phyloP scores from a whole-genome alignment of 345 rosid genomes.

The Acer saccharum region DNA sequence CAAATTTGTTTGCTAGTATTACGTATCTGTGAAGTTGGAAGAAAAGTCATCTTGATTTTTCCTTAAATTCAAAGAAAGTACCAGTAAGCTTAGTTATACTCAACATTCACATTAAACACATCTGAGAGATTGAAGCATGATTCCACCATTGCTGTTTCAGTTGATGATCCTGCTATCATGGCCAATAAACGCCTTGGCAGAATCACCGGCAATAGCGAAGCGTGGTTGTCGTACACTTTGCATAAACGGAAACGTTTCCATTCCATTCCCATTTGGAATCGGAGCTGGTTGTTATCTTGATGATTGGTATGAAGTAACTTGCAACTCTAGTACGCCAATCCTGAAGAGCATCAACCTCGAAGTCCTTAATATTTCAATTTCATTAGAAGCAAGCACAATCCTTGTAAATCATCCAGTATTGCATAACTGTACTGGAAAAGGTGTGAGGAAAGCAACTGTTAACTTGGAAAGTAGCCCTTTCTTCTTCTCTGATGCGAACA shows the following conservation, averaged over 20 bases:
- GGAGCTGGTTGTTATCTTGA: background rate
- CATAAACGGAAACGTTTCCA: background rate
- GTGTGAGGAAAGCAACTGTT: too few species aligned
- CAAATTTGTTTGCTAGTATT: too few species aligned
- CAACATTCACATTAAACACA: background rate
- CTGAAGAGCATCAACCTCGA: background rate
- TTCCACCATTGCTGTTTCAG: background rate
- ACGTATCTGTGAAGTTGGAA: too few species aligned
- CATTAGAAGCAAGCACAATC: background rate
- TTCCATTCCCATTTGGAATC: constrained; percentile 4
- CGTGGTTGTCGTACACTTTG: background rate
- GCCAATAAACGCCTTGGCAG: background rate
- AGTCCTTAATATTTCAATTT: background rate
- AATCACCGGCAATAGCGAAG: background rate
- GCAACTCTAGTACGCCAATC: background rate
- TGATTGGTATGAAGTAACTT: background rate
- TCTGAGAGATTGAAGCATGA: background rate
- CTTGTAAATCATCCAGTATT: background rate
- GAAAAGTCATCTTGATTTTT: too few species aligned
- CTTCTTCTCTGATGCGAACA: background rate
- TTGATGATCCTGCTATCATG: background rate
- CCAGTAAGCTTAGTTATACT: too few species aligned
- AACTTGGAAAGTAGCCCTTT: background rate
- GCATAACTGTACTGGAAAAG: too few species aligned
- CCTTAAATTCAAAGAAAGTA: too few species aligned